These are phyloP conservation scores for Ogataea pignaliae DNA, from an alignment of 805 yeast genomes.

Conservation along the genomic window DNA sequence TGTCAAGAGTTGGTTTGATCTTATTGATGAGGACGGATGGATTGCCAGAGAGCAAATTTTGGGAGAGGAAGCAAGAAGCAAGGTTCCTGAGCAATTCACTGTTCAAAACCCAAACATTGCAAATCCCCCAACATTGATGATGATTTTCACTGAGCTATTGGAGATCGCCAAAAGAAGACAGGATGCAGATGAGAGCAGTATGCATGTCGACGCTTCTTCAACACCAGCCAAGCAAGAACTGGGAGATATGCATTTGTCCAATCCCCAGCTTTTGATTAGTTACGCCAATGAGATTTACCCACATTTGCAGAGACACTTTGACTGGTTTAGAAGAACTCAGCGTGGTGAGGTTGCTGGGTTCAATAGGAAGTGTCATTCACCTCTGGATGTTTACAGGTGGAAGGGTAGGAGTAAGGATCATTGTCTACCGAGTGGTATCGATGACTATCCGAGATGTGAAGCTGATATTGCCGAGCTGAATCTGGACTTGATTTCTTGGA, in stretches of 20 bases:
- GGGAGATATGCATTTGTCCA: slow-evolving; percentile 49
- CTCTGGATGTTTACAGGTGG: slow-evolving; percentile 80
- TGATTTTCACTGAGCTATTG: slow-evolving; percentile 58
- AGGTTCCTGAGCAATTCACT: slow-evolving; percentile 80
- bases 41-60: slow-evolving; percentile 92
- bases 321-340: slow-evolving; percentile 83
- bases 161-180: slow-evolving; percentile 35
- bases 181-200: slow-evolving; percentile 14
- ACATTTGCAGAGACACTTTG: slow-evolving; percentile 66
- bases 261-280: slow-evolving; percentile 54
- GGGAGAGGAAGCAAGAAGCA: slow-evolving; percentile 84
- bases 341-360: slow-evolving; percentile 69
- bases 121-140: slow-evolving; percentile 91
- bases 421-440: slow-evolving; percentile 89
- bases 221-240: slow-evolving; percentile 29
- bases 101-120: slow-evolving; percentile 88
- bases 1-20: slow-evolving; percentile 77
- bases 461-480: slow-evolving; percentile 88
- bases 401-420: slow-evolving; percentile 83
- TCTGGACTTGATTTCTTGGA: slow-evolving; percentile 88
- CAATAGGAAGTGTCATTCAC: slow-evolving; percentile 50
- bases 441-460: slow-evolving; percentile 88
- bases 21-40: slow-evolving; percentile 93
- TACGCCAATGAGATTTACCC: slow-evolving; percentile 72
- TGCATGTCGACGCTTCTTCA: slow-evolving; percentile 22